A percentile compares a stretch with the other conserved stretches of the same genome.
These are phyloP conservation scores for Aspergillus mulundensis DNA, from an alignment of 495 filamentous ascomycete species.

Conservation along the genomic window DNA sequence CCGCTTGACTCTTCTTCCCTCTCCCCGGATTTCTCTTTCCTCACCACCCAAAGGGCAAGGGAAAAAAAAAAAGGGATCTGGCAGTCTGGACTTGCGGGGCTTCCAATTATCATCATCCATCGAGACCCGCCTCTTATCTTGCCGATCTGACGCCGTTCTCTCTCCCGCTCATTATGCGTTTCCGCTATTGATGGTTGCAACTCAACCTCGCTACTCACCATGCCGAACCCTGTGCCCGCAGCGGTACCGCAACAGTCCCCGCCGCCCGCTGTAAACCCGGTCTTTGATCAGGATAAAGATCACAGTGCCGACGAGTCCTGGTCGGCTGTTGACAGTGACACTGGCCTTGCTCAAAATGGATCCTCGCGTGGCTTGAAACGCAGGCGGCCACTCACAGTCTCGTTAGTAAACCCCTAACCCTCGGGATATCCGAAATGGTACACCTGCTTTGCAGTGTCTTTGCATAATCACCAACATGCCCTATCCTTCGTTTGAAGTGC, in stretches of 20 bases:
- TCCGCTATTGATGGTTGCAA: conserved; percentile 21
- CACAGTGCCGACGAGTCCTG: conserved; percentile 38
- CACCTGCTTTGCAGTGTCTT: background rate
- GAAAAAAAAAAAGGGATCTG: background rate
- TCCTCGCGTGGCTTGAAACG: conserved; percentile 36
- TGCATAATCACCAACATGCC: background rate
- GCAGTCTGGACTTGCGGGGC: conserved; percentile 15
- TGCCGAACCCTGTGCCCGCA: conserved; percentile 34
- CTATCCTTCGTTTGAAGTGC: background rate
- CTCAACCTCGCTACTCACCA: conserved; percentile 37
- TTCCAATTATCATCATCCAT: conserved; percentile 4
- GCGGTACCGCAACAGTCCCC: conserved; percentile 22
- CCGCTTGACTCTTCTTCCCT: background rate
- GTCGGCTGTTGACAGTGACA: conserved; percentile 37
- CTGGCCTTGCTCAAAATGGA: conserved; percentile 29
- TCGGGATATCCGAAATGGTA: background rate
- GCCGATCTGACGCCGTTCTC: conserved; percentile 1
- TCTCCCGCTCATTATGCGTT: conserved; percentile 6
- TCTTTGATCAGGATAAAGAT: conserved; percentile 25
- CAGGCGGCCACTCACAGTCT: conserved; percentile 44
- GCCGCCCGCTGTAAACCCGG: conserved; percentile 21
- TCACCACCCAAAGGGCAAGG: background rate
- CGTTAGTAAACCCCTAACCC: conserved; percentile 28
- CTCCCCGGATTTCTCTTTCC: background rate
- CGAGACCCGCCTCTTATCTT: conserved; percentile 9